phyloP scores from a whole-genome alignment of 2,329 filamentous ascomycete species.

The Claviceps sorghi region DNA sequence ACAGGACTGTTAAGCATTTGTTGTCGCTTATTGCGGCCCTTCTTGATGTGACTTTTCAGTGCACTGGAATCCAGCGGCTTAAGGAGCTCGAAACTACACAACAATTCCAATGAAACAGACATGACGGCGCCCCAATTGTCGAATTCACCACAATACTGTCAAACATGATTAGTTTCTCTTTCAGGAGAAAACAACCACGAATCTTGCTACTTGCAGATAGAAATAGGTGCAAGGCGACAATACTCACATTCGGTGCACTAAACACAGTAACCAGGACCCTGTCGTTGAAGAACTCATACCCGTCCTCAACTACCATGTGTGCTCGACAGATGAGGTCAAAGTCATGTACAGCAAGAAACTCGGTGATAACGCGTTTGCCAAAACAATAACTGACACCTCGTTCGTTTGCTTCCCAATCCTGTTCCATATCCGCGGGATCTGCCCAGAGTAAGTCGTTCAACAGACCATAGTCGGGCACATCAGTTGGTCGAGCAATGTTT shows the following conservation, averaged over 20 bases:
- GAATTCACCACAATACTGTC: conserved; percentile 91
- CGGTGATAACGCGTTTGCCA: conserved; percentile 93
- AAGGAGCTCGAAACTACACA: conserved; percentile 93
- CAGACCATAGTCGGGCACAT: conserved; percentile 91
- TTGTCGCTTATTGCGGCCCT: conserved; percentile 85
- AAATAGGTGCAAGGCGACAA: conserved; percentile 10
- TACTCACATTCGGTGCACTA: conserved; percentile 81
- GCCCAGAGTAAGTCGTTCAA: conserved; percentile 95
- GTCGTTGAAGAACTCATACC: conserved; percentile 97
- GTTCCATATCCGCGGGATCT: conserved; percentile 94
- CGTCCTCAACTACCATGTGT: conserved; percentile 98
- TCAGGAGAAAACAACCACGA: background rate
- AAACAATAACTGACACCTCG: conserved; percentile 97
- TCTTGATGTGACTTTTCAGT: conserved; percentile 97
- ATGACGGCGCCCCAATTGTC: conserved; percentile 99
- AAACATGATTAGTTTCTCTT: background rate
- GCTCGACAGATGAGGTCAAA: conserved; percentile 95
- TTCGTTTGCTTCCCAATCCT: conserved; percentile 96
- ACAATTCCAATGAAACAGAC: conserved; percentile 84
- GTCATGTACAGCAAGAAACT: conserved; percentile 87
- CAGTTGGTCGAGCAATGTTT: conserved; percentile 86
- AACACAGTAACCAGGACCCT: conserved; percentile 92
- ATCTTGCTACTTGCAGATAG: background rate
- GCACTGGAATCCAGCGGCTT: conserved; percentile 94
- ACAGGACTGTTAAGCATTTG: conserved; percentile 94